phyloP scores from a whole-genome alignment of 164 flowering plant species.

The Piper betle region DNA sequence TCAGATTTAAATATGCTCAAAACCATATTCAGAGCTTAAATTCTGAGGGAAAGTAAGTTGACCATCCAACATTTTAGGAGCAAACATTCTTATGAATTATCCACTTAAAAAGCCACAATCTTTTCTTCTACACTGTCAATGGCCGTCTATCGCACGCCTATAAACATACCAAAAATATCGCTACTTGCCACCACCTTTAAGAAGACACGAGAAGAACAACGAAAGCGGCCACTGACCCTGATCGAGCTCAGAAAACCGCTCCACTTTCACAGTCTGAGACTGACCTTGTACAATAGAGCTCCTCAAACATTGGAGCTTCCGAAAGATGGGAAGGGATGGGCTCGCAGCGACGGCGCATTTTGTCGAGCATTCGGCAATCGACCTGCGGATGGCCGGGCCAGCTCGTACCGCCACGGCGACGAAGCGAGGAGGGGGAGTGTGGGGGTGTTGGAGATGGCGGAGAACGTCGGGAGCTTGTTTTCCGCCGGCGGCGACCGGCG shows the following conservation, averaged over 20 bases:
- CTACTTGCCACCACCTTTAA: too few relatives aligned
- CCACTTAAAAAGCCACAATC: neutral
- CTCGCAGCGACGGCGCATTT: too few relatives aligned
- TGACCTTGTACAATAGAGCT: constrained; percentile 46
- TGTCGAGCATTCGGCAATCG: too few relatives aligned
- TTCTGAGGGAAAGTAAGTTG: neutral
- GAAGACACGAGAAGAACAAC: neutral
- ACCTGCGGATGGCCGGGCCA: too few relatives aligned
- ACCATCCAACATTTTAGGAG: neutral
- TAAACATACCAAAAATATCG: too few relatives aligned
- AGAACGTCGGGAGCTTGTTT: too few relatives aligned
- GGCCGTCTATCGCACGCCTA: neutral
- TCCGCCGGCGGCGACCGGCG: too few relatives aligned
- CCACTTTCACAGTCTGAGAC: constrained; percentile 44
- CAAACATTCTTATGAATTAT: neutral
- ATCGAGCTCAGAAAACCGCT: constrained; percentile 41
- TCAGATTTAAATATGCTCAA: neutral
- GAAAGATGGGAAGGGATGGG: too few relatives aligned
- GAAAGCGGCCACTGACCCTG: constrained; percentile 26
- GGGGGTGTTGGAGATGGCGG: too few relatives aligned
- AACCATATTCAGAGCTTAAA: neutral
- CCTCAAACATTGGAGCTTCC: constrained; percentile 17
- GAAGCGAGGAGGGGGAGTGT: too few relatives aligned
- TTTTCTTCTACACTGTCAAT: neutral
- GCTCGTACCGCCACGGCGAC: too few relatives aligned